These are phyloP conservation scores for Suillus tomentosus DNA, from an alignment of 768 basidiomycete species.

Conservation along the genomic window DNA sequence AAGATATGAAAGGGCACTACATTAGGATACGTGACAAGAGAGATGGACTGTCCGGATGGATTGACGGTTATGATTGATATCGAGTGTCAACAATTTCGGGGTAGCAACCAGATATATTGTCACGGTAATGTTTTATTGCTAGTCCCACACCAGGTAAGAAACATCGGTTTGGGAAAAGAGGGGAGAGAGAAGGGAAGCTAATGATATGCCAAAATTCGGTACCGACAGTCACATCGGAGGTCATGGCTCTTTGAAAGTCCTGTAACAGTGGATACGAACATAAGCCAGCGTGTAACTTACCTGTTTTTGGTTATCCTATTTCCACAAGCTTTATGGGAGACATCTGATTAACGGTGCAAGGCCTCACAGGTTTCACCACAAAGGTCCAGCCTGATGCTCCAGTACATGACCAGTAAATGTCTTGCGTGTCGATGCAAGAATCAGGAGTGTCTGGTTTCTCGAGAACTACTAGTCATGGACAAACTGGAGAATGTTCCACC, in stretches of 20 bases:
- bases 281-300: background rate
- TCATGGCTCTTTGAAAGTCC: background rate
- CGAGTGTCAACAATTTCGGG: background rate
- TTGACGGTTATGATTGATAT: too few relatives aligned
- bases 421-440: slow-evolving; percentile 12
- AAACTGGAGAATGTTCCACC: background rate
- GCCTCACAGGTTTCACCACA: background rate
- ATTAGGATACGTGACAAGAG: too few relatives aligned
- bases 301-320: background rate
- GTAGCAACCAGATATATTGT: background rate
- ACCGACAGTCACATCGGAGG: slow-evolving; percentile 15
- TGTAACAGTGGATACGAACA: background rate
- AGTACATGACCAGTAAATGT: slow-evolving; percentile 11
- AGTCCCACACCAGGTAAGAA: background rate
- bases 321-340: slow-evolving; percentile 8
- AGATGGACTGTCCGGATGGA: too few relatives aligned
- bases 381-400: background rate
- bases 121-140: too few relatives aligned
- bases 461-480: too few relatives aligned
- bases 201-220: background rate
- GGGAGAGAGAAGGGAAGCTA: background rate
- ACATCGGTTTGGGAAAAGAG: background rate
- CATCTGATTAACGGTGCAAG: slow-evolving; percentile 4
- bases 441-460: background rate
- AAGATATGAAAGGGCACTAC: too few relatives aligned